These are phyloP conservation scores for Nevesoporus exiguus DNA, from an alignment of 768 basidiomycete species.

Conservation along the genomic window DNA sequence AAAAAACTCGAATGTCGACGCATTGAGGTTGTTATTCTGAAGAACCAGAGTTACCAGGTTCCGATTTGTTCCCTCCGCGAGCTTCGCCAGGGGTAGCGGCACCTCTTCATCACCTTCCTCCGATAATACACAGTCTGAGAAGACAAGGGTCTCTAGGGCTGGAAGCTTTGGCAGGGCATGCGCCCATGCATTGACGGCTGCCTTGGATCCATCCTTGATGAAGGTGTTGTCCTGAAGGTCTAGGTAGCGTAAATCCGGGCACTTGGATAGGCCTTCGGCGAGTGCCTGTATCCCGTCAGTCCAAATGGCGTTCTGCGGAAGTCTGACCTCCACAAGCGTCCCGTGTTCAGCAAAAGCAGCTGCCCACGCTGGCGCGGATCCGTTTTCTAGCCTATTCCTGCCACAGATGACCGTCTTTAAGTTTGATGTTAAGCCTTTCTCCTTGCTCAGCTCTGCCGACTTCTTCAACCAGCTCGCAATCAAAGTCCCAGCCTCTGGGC, in stretches of 20 bases:
- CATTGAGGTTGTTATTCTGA: slow-evolving; percentile 90
- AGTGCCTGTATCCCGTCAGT: slow-evolving; percentile 86
- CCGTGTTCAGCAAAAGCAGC: slow-evolving; percentile 84
- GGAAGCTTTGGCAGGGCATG: slow-evolving; percentile 68
- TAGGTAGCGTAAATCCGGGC: slow-evolving; percentile 63
- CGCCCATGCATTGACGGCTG: slow-evolving; percentile 57
- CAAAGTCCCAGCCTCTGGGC: slow-evolving; percentile 80
- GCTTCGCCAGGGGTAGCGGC: slow-evolving; percentile 55
- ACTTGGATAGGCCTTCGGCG: slow-evolving; percentile 68
- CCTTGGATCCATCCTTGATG: slow-evolving; percentile 60
- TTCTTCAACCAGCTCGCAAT: slow-evolving; percentile 81
- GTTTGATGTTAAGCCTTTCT: slow-evolving; percentile 65
- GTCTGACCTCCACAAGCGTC: slow-evolving; percentile 76
- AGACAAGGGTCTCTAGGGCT: slow-evolving; percentile 69
- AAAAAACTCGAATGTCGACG: slow-evolving; percentile 61
- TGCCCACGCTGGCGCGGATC: slow-evolving; percentile 79
- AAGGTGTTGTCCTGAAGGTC: slow-evolving; percentile 94
- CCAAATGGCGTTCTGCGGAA: slow-evolving; percentile 98
- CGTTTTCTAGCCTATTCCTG: slow-evolving; percentile 93
- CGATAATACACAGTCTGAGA: slow-evolving; percentile 89
- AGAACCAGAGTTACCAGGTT: slow-evolving; percentile 75
- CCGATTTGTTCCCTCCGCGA: slow-evolving; percentile 68
- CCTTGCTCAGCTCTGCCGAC: slow-evolving; percentile 67
- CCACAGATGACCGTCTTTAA: slow-evolving; percentile 86
- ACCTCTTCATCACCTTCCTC: slow-evolving; percentile 71